Evolutionary conservation across 805 yeast genomes (phyloP), one percentile per base, ranked within the genome.

Genomic region (Candida alai): DNA sequence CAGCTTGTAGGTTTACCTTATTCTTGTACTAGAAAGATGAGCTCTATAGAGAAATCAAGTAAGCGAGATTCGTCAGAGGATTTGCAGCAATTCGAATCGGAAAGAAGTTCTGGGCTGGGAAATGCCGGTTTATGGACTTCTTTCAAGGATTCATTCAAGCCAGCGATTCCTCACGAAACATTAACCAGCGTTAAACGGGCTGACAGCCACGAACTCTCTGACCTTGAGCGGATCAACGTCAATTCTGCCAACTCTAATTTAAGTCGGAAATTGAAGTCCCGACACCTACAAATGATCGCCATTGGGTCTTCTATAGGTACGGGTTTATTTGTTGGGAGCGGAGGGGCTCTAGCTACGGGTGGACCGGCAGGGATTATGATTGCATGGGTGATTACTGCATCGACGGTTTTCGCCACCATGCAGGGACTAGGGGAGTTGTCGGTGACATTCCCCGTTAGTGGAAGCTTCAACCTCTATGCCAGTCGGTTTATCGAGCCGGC

Each of bases 291-390:
- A 44, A 77, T 80, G 74, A 72, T 80, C 41, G 78, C 85, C 22
- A 74, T 80, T 28, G 84, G 84, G 24, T 79, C 83, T 29, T 70
- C 80, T 26, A 74, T 80, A 24, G 85, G 85, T 39, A 78, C 84
- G 3, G 85, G 87, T 51, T 58, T 80, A 36, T 77, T 78, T 40
- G 73, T 80, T 31, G 83, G 83, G 40, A 72, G 84, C 2, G 85
- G 83, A 35, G 54, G 68, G 32, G 74, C 82, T 2, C 58, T 80
- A 40, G 54, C 52, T 26, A 65, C 73, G 12, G 84, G 83, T 44
- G 85, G 85, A 28, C 81, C 83, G 5, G 80, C 77, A 3, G 75
- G 79, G 24, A 52, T 78, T 19, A 62, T 79, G 32, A 75, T 79
- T 32, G 79, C 74, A 24, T 78, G 76, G 67, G 41, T 56, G n/a